These are phyloP conservation scores for Tilletia setariae DNA, from an alignment of 1,284 basidiomycete genomes.

Conservation along the genomic window DNA sequence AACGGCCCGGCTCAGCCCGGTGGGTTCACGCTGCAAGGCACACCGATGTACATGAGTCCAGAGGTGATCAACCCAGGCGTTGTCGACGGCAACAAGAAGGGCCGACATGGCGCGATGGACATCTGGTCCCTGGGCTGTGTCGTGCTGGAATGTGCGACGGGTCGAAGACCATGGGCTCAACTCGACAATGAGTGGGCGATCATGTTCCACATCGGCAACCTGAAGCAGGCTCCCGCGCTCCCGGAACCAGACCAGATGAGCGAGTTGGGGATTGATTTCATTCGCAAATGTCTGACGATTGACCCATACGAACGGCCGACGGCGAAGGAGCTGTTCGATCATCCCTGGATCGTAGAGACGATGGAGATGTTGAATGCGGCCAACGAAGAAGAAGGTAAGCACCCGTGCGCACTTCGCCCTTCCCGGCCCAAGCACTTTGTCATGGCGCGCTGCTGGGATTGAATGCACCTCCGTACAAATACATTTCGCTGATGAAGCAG, in stretches of 20 bases:
- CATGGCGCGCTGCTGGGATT: neutral
- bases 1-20: conserved; percentile 33
- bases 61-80: conserved; percentile 46
- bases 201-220: conserved; percentile 98
- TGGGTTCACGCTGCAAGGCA: neutral
- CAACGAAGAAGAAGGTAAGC: conserved; percentile 35
- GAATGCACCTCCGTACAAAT: neutral
- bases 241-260: conserved; percentile 87
- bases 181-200: conserved; percentile 99
- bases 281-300: conserved; percentile 84
- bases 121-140: conserved; percentile 97
- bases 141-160: conserved; percentile 91
- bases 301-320: conserved; percentile 80
- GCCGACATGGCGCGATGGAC: conserved; percentile 75
- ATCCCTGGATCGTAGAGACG: conserved; percentile 73
- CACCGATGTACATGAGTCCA: conserved; percentile 22
- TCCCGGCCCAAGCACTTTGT: too few relatives aligned
- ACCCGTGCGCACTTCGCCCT: too few relatives aligned
- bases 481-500: too few relatives aligned
- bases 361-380: conserved; percentile 48
- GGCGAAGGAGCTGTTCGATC: conserved; percentile 78
- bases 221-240: conserved; percentile 90
- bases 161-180: conserved; percentile 95
- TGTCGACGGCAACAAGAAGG: neutral
- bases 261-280: conserved; percentile 86